phyloP scores from a whole-genome alignment of 352 stramenopile species.

The Globisporangium ultimum region DNA sequence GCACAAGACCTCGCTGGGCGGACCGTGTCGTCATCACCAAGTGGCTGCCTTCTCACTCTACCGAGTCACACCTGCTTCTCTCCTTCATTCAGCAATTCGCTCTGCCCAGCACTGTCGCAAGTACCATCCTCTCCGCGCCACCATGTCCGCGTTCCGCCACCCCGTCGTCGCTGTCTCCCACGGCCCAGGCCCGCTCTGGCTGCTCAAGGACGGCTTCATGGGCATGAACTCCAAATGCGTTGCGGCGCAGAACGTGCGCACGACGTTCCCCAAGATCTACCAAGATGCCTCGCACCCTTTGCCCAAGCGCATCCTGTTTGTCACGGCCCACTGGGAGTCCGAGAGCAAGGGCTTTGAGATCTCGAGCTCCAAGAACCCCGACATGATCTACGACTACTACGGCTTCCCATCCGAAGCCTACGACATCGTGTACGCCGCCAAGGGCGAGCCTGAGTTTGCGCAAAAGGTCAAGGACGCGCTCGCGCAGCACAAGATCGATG shows the following conservation, averaged over 20 bases:
- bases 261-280: conserved; percentile 2
- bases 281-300: conserved; percentile 18
- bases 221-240: conserved; percentile 7
- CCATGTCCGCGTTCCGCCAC: conserved; percentile 17
- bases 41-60: too few relatives aligned
- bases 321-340: conserved; percentile 85
- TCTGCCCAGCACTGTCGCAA: not conserved
- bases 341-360: conserved; percentile 32
- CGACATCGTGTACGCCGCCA: conserved; percentile 78
- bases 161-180: conserved; percentile 23
- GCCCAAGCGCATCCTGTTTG: conserved; percentile 75
- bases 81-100: not conserved
- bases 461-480: conserved; percentile 65
- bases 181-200: conserved; percentile 36
- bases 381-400: conserved; percentile 91
- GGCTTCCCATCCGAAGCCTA: conserved; percentile 87
- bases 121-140: not conserved
- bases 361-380: conserved; percentile 37
- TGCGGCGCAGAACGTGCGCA: not conserved
- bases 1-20: too few relatives aligned
- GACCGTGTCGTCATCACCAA: too few relatives aligned
- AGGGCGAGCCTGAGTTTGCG: conserved; percentile 69
- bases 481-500: conserved; percentile 35
- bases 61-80: too few relatives aligned
- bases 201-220: conserved; percentile 35